phyloP scores from a whole-genome alignment of 768 basidiomycete genomes.

The Dacryopinax spathularia region DNA sequence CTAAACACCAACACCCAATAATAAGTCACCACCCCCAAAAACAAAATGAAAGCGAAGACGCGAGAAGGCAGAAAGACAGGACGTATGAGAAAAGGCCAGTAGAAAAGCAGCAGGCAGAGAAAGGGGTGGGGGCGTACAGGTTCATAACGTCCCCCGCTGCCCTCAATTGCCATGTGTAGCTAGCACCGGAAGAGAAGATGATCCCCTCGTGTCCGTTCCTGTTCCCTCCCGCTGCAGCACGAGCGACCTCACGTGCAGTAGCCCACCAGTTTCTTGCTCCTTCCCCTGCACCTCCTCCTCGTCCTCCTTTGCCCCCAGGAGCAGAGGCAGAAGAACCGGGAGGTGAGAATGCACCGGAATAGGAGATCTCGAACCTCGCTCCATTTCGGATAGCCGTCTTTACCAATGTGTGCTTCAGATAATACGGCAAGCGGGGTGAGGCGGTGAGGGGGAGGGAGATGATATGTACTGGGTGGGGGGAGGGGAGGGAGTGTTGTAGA shows the following conservation, averaged over 20 bases:
- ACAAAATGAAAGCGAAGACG: background rate
- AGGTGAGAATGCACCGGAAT: constrained; percentile 59
- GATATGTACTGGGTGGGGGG: constrained; percentile 62
- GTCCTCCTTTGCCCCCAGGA: background rate
- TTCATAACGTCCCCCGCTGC: constrained; percentile 63
- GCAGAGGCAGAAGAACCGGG: background rate
- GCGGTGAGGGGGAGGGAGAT: constrained; percentile 61
- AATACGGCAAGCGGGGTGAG: constrained; percentile 60
- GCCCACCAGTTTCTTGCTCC: constrained; percentile 80
- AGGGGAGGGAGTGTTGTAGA: constrained; percentile 62
- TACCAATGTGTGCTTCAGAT: constrained; percentile 70
- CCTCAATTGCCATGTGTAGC: constrained; percentile 47
- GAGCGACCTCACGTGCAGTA: constrained; percentile 53
- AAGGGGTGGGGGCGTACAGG: constrained; percentile 35
- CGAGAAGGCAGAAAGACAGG: no score
- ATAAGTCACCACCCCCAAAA: background rate
- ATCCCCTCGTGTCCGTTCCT: constrained; percentile 34
- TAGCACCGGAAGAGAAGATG: constrained; percentile 54
- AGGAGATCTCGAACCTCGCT: constrained; percentile 67
- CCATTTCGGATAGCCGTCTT: constrained; percentile 71
- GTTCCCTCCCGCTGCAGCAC: constrained; percentile 54
- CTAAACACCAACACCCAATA: constrained; percentile 25
- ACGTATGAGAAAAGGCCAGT: background rate
- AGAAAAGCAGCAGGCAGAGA: background rate
- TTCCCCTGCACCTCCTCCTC: constrained; percentile 32